A percentile compares a stretch with the other conserved stretches of the same genome.
phyloP scores from a whole-genome alignment of 2,329 filamentous ascomycete species.

The Diaporthe citrichinensis region DNA sequence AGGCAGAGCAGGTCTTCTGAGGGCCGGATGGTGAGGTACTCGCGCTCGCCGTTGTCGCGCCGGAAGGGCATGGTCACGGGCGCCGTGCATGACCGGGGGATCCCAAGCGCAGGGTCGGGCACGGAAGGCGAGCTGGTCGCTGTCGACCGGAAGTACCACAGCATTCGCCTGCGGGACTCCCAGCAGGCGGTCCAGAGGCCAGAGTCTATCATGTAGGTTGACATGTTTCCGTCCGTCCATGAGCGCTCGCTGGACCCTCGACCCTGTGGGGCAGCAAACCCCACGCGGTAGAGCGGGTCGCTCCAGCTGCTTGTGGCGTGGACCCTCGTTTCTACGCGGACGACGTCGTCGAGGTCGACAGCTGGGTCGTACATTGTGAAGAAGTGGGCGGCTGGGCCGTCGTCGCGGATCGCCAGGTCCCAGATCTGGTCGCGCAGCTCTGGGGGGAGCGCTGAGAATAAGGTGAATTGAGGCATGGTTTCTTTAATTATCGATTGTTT shows the following conservation, averaged over 20 bases:
- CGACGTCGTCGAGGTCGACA: not conserved
- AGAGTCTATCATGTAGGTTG: not conserved
- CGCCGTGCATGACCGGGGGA: no score
- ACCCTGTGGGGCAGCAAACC: not conserved
- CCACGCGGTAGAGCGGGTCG: not conserved
- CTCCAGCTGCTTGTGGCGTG: not conserved
- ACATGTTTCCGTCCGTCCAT: not conserved
- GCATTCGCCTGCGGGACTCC: not conserved
- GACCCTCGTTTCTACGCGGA: not conserved
- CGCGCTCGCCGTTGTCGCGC: not conserved
- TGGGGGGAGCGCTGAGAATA: not conserved
- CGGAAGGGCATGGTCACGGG: not conserved
- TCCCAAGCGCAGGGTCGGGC: no score
- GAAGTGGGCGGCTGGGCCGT: not conserved
- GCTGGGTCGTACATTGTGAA: not conserved
- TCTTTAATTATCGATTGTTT: not conserved
- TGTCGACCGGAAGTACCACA: not conserved
- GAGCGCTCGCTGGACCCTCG: not conserved
- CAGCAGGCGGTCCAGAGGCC: slow-evolving; percentile 14
- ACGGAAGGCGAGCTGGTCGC: not conserved
- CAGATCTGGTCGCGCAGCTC: not conserved
- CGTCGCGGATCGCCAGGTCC: not conserved
- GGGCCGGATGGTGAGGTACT: slow-evolving; percentile 8
- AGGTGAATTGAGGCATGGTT: not conserved
- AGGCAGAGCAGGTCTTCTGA: not conserved